Base-by-base conservation (phyloP, 2,329 filamentous ascomycete genomes). In the Trichothecium sympodiale region DNA sequence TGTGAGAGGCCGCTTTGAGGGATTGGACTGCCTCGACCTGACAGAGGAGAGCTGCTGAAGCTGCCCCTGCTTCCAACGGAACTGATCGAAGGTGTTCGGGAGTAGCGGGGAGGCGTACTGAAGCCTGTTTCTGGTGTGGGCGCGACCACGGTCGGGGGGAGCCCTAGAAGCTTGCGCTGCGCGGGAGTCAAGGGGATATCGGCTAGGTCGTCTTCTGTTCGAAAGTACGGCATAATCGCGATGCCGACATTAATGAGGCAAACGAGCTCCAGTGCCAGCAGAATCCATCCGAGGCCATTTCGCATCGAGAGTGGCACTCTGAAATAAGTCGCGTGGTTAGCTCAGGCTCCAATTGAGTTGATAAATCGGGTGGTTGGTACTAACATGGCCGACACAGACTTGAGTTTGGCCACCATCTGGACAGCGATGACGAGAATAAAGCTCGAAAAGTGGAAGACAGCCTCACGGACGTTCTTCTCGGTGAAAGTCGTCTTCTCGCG, bases 91-190 rank as follows among this genome's bases (percentile, higher is more conserved):
- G 80, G 73, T 10, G 83, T 89, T 39, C 85, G 72, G 26, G 81
- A 76, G 61, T 94, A 95, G 49, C 85, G 77, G 3, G 89, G 89
- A 4, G 89, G 89, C 1, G 89, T 95, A 48, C 81, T 77, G 58
- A 84, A 93, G 27, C 50, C 53, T 38, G 74, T 73, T 29, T 81
- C 78, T 2, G 85, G 80, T 0, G 80, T 82, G 0, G 81, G 72
- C 3, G 73, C 64, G 3, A 63, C 59, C 3, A 70, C 67, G 39
- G 69, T 74, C 3, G 85, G 80, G 28, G 80, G 73, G 4, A 98
- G 74, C 33, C 87, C 88, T 35, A 98, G 75, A 12, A 94, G 72
- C 43, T 79, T 71, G 41, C 89, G 82, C 64, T 96, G 91, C 30
- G 55, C 52, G 20, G 52, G 43, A 9, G 89, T 95, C 45, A 98